Base-by-base conservation (phyloP, 192 early-diverging fungal genomes). In the Linnemannia schmuckeri region DNA sequence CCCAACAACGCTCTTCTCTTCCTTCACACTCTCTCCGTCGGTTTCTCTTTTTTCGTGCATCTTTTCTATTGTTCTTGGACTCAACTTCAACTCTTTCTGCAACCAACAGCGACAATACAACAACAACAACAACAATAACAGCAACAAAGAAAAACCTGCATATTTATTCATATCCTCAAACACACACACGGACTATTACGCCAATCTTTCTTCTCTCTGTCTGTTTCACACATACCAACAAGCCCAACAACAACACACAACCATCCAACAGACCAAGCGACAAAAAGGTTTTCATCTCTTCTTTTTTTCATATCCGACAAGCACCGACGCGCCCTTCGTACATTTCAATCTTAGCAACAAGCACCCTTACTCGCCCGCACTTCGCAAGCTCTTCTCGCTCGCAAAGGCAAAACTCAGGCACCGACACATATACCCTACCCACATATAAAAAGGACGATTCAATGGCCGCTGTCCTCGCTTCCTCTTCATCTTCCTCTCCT, bases 231-330 rank as follows among this genome's bases (percentile, higher is more conserved):
- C 61, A 66, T 66, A 66, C 61, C 27, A 27, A 61, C 17, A 24
- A 17, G 18, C 22, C 40, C 22, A 40, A 40, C 37, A 72, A 22
- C 22, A 41, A 35, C 22, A 37, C 8, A 40, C 68, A 41, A 35
- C 35, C 38, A 35, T 63, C n/a, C 61, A 63, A 63, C 61, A 66
- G 61, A 52, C 55, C 6, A 27, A 57, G 0, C 22, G 44, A 46
- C 44, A 15, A 46, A 57, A 27, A 7, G 22, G 10, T 27, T 57
- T 57, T 57, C 55, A 57, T 57, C 55, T 57, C 55, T n/a, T 33
- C 24, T n/a, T 30, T 15, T 63, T 66, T 66, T 66, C 61, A 66
- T 66, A 66, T 66, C 61, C 61, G 61, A 66, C 61, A 66, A 66
- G 1, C 6, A 66, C 61, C n/a, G 61, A 52, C 49, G 55, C 55